Base-by-base conservation (phyloP, 2,329 filamentous ascomycete genomes). In the Aspergillaceae sp. region DNA sequence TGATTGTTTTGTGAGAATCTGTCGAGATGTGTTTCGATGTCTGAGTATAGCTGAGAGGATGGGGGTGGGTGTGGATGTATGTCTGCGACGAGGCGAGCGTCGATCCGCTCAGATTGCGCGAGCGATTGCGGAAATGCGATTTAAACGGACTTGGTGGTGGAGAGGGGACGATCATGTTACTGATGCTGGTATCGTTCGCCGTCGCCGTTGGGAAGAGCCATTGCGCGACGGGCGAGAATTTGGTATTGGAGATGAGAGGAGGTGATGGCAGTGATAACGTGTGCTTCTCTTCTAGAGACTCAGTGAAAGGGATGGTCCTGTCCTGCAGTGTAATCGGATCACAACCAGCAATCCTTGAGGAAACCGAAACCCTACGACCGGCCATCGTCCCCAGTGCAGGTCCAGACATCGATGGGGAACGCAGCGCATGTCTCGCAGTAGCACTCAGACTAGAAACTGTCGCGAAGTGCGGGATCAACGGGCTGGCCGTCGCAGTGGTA, bases 21-120 rank as follows among this genome's bases (percentile, higher is more conserved):
- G 19, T 19, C 19, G 19, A 19, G 19, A 19, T 19, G 19, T 32
- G 30, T 32, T 5, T 32, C 30, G 5, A 9, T 9, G 30, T 9
- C 30, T 32, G 30, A 5, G 30, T 32, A 32, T 32, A 32, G 2
- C 30, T 19, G 19, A 19, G 19, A 19, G 19, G 19, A 19, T 19
- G 5, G 50, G 43, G 9, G 47, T 46, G 1, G 48, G 53, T 2
- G 52, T 58, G 42, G 55, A 58, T 9, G 51, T 57, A 30, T n/a
- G 34, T 6, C 29, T 27, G 10, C 19, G 56, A 56, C 2, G 62
- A 65, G 27, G 55, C 54, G 38, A 64, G 41, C 2, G 66, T 68
- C 4, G 64, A 65, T 9, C 61, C 62, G 45, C 65, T 69, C 10
- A 67, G 42, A 1, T 61, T 67, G 29, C 63, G 65, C 19, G 5